phyloP scores from a whole-genome alignment of 495 filamentous ascomycete genomes.

The Pseudomonodictys pantanalensis region DNA sequence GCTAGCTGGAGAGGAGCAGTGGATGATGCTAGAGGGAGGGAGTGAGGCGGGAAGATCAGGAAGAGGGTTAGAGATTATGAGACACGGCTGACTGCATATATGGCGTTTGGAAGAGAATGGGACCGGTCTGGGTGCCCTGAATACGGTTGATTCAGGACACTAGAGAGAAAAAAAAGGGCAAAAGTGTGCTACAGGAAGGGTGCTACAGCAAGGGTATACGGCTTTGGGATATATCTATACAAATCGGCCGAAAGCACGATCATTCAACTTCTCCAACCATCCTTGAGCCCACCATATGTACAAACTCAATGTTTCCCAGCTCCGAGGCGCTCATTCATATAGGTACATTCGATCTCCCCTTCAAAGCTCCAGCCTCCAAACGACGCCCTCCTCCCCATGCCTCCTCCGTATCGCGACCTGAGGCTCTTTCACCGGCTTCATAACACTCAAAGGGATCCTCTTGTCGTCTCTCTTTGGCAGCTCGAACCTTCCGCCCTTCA shows the following conservation, averaged over 20 bases:
- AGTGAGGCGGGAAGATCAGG: too few relatives aligned
- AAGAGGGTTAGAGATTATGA: too few relatives aligned
- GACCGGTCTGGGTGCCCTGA: too few relatives aligned
- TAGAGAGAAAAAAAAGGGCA: neutral
- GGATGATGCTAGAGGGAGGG: conserved; percentile 11
- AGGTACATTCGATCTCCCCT: neutral
- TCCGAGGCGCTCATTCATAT: too few relatives aligned
- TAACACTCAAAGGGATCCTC: conserved; percentile 31
- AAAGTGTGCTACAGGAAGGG: neutral
- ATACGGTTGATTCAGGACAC: too few relatives aligned
- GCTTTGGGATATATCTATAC: too few relatives aligned
- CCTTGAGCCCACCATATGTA: neutral
- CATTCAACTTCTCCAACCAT: neutral
- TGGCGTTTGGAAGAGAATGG: too few relatives aligned
- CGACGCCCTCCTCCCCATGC: conserved; percentile 15
- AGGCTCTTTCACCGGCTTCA: conserved; percentile 33
- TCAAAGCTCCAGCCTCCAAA: conserved; percentile 13
- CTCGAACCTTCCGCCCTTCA: conserved; percentile 28
- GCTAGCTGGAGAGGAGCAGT: conserved; percentile 10
- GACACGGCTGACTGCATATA: too few relatives aligned
- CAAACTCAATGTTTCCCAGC: too few relatives aligned
- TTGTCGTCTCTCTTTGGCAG: conserved; percentile 17
- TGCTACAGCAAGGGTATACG: neutral
- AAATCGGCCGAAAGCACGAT: neutral
- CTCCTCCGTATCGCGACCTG: conserved; percentile 25